A percentile compares a stretch with the other conserved stretches of the same genome.
These are phyloP conservation scores for Chimonanthus praecox DNA, from an alignment of 164 flowering plant genomes.

Conservation along the genomic window DNA sequence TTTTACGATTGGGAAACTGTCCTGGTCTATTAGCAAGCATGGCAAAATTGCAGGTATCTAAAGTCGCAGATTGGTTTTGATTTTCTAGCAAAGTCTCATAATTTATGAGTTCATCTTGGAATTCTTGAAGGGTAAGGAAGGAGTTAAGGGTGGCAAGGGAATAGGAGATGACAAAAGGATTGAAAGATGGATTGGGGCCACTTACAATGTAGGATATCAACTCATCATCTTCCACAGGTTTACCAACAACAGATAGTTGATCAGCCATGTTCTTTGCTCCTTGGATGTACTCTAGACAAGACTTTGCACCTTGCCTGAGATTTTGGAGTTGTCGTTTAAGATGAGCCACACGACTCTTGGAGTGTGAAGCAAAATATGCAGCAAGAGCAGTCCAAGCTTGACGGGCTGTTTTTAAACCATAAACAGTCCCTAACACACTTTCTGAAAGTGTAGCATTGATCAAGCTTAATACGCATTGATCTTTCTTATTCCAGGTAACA, in stretches of 20 bases:
- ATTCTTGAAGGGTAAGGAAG: neutral
- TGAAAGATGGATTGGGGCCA: neutral
- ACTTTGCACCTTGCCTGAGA: neutral
- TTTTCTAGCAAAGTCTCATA: neutral
- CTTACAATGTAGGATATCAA: neutral
- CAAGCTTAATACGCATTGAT: neutral
- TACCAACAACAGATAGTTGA: neutral
- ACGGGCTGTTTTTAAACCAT: neutral
- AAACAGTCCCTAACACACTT: neutral
- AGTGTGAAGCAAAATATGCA: neutral
- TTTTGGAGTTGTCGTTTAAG: neutral
- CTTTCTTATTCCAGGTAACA: neutral
- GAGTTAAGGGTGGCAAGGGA: neutral
- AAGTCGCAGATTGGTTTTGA: neutral
- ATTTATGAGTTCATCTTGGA: neutral
- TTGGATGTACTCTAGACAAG: neutral
- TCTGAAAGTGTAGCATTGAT: neutral
- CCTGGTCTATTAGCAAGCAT: too few species aligned
- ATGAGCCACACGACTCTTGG: neutral
- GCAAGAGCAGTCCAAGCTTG: neutral
- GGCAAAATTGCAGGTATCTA: too few species aligned
- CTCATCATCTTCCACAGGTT: neutral
- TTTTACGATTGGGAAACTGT: too few species aligned
- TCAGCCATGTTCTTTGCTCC: neutral
- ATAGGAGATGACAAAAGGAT: neutral